Conservation (phyloP, 768 basidiomycete species). For the Trametes maxima region DNA sequence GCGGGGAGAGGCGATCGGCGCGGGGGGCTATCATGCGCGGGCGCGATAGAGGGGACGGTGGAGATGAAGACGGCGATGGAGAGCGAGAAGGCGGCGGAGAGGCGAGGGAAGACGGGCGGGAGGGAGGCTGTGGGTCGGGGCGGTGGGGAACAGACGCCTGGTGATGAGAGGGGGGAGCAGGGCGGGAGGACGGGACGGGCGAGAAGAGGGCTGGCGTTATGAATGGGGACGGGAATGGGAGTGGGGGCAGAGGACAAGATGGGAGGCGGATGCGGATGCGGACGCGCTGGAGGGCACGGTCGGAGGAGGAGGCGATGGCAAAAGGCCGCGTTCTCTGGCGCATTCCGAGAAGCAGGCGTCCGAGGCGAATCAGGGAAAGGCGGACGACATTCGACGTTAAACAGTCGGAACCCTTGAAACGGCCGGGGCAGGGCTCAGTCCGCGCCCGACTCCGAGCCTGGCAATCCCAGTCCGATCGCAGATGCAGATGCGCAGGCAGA, state of each 20-base stretch:
- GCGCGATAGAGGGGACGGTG: background rate
- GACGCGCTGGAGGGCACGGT: slow-evolving; percentile 5
- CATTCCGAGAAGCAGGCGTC: slow-evolving; percentile 12
- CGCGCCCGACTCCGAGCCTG: slow-evolving; percentile 8
- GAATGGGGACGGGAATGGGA: slow-evolving; percentile 11
- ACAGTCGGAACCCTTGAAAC: slow-evolving; percentile 32
- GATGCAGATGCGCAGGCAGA: slow-evolving; percentile 15
- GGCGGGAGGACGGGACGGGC: slow-evolving; percentile 10
- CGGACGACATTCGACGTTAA: slow-evolving; percentile 5
- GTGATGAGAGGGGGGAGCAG: slow-evolving; percentile 12
- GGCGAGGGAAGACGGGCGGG: background rate
- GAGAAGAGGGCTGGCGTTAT: slow-evolving; percentile 9
- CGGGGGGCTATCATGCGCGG: background rate
- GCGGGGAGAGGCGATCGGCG: slow-evolving; percentile 1
- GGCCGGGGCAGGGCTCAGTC: slow-evolving; percentile 26
- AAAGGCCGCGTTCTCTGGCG: slow-evolving; percentile 19
- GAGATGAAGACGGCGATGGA: background rate
- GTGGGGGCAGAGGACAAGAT: background rate
- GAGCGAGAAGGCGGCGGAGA: background rate
- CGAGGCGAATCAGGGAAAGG: slow-evolving; percentile 7
- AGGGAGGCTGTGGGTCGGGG: background rate
- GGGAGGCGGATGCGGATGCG: background rate
- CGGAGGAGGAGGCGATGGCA: slow-evolving; percentile 7
- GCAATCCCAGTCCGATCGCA: background rate
- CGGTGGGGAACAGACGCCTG: slow-evolving; percentile 4